Conservation (phyloP, 1,284 basidiomycete genomes). For the Flammula alnicola region DNA sequence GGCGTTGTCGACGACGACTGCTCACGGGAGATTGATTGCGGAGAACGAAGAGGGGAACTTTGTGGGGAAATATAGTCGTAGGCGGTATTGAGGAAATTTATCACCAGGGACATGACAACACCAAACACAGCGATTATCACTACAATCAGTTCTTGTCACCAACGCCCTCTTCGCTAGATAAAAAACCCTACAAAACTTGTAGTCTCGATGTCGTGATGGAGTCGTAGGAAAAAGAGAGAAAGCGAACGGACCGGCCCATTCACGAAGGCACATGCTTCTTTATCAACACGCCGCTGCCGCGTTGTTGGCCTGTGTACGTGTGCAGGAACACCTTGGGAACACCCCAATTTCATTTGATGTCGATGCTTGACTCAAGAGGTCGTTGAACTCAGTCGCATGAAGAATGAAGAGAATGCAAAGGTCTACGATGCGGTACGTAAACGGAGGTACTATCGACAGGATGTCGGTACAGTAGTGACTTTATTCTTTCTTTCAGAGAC, state of each 20-base stretch:
- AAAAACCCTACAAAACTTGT: too few relatives aligned
- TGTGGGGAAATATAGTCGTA: slow-evolving; percentile 57
- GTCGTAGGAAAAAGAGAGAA: slow-evolving; percentile 8
- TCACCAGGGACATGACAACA: slow-evolving; percentile 39
- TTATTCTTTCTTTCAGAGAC: too few relatives aligned
- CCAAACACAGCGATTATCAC: slow-evolving; percentile 38
- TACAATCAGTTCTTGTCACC: slow-evolving; percentile 8
- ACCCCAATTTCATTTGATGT: too few relatives aligned
- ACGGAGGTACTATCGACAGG: too few relatives aligned
- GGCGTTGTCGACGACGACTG: slow-evolving; percentile 42
- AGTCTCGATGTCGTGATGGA: not conserved
- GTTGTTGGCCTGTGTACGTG: slow-evolving; percentile 5
- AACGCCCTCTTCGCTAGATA: too few relatives aligned
- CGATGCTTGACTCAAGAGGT: too few relatives aligned
- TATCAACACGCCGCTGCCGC: slow-evolving; percentile 17
- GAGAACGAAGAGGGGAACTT: slow-evolving; percentile 17
- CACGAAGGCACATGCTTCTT: slow-evolving; percentile 7
- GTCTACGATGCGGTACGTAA: too few relatives aligned
- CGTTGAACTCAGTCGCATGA: too few relatives aligned
- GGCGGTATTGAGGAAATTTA: slow-evolving; percentile 59
- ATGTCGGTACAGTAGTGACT: too few relatives aligned
- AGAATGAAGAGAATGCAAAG: too few relatives aligned
- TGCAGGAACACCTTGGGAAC: too few relatives aligned
- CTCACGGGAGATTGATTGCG: slow-evolving; percentile 29
- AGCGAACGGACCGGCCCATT: slow-evolving; percentile 8